phyloP scores from a whole-genome alignment of 148 eudicot genomes.

The Dianthus caryophyllus region DNA sequence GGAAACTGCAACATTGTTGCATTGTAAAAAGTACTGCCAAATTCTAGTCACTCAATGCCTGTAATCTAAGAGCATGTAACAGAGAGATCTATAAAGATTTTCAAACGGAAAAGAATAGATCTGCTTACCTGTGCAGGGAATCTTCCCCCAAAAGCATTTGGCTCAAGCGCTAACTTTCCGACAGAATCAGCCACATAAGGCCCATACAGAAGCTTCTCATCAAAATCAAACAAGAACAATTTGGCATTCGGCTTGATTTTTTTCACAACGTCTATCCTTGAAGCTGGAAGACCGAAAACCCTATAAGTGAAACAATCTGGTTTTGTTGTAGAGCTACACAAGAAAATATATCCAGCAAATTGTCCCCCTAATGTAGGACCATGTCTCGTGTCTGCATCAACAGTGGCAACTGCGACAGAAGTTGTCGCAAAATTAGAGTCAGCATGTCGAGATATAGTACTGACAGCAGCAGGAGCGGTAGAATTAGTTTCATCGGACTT shows the following conservation, averaged over 20 bases:
- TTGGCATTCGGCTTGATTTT: slow-evolving; percentile 52
- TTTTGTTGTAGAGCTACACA: slow-evolving; percentile 64
- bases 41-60: too few species aligned
- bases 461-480: slow-evolving; percentile 4
- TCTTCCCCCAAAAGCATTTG: slow-evolving; percentile 58
- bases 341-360: slow-evolving; percentile 48
- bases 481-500: neutral
- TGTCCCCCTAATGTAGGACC: slow-evolving; percentile 3
- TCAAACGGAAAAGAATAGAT: neutral
- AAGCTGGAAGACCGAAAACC: slow-evolving; percentile 70
- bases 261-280: slow-evolving; percentile 37
- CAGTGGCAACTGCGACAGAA: neutral
- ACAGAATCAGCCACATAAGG: slow-evolving; percentile 49
- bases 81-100: too few species aligned
- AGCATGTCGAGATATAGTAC: too few species aligned
- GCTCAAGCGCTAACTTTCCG: slow-evolving; percentile 49
- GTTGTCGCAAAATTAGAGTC: slow-evolving; percentile 10
- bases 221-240: slow-evolving; percentile 65
- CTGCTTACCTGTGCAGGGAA: slow-evolving; percentile 72
- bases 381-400: neutral
- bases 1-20: too few species aligned
- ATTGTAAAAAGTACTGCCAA: too few species aligned
- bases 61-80: too few species aligned
- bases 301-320: slow-evolving; percentile 53
- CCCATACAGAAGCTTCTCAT: slow-evolving; percentile 67